phyloP scores from a whole-genome alignment of 2,329 filamentous ascomycete genomes.

The Fusarium oligoseptatum region DNA sequence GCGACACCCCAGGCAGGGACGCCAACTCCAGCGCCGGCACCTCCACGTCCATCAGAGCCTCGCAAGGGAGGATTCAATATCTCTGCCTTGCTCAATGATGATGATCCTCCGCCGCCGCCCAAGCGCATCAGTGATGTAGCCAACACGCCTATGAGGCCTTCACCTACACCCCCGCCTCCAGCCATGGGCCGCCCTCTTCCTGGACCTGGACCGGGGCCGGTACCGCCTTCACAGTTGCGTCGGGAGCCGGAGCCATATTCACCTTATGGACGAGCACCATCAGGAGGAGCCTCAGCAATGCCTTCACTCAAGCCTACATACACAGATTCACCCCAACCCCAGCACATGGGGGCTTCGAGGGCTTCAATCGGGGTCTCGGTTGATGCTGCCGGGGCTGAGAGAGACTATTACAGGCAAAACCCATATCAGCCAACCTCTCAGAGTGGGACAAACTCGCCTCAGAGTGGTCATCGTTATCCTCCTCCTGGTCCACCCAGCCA shows the following conservation, averaged over 20 bases:
- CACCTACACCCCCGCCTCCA: slow-evolving; percentile 65
- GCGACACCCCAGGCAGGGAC: slow-evolving; percentile 47
- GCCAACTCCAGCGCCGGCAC: slow-evolving; percentile 52
- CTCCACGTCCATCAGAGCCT: slow-evolving; percentile 59
- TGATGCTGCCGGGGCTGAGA: slow-evolving; percentile 52
- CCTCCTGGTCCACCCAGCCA: slow-evolving; percentile 55
- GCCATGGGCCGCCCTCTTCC: slow-evolving; percentile 56
- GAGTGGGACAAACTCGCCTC: slow-evolving; percentile 60
- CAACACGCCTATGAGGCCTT: slow-evolving; percentile 55
- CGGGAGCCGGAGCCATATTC: slow-evolving; percentile 65
- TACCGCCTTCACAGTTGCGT: slow-evolving; percentile 58
- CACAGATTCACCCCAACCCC: slow-evolving; percentile 64
- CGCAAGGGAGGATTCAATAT: slow-evolving; percentile 74
- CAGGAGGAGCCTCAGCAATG: slow-evolving; percentile 60
- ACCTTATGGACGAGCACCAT: slow-evolving; percentile 56
- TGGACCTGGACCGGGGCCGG: slow-evolving; percentile 50
- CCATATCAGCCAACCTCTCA: slow-evolving; percentile 53
- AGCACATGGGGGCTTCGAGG: slow-evolving; percentile 61
- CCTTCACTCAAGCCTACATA: slow-evolving; percentile 68
- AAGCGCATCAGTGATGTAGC: slow-evolving; percentile 66
- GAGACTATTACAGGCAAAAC: slow-evolving; percentile 64
- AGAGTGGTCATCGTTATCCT: slow-evolving; percentile 61
- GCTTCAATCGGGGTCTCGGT: slow-evolving; percentile 57
- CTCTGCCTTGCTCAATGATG: slow-evolving; percentile 74
- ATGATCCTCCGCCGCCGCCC: slow-evolving; percentile 63